A percentile compares a stretch with the other conserved stretches of the same genome.
phyloP scores from a whole-genome alignment of 2,329 filamentous ascomycete genomes.

The Aspergillus flavus region DNA sequence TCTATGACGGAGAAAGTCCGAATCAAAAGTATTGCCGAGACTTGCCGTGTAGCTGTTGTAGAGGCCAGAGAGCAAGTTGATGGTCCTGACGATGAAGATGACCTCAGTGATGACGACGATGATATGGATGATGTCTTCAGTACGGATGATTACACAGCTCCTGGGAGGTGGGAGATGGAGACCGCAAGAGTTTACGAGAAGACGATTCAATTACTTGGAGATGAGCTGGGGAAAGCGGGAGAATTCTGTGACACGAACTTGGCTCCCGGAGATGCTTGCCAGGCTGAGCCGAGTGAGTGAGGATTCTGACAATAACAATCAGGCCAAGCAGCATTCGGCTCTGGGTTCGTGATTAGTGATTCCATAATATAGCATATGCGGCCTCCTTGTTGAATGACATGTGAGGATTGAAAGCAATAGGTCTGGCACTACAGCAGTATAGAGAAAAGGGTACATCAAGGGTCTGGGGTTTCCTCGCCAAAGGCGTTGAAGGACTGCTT shows the following conservation, averaged over 20 bases:
- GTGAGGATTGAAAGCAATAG: neutral
- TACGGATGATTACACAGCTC: constrained; percentile 31
- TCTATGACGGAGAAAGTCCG: constrained; percentile 87
- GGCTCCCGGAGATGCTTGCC: constrained; percentile 14
- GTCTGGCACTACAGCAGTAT: no score
- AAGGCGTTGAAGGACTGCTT: no score
- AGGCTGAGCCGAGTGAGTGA: neutral
- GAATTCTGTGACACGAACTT: constrained; percentile 28
- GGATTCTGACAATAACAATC: neutral
- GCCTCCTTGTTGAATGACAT: neutral
- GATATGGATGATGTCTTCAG: constrained; percentile 46
- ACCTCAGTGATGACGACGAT: constrained; percentile 38
- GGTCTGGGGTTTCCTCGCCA: no score
- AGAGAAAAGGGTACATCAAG: no score
- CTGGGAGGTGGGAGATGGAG: constrained; percentile 61
- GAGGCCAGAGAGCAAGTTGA: constrained; percentile 59
- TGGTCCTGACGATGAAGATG: constrained; percentile 43
- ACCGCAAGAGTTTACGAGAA: constrained; percentile 77
- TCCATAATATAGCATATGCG: neutral
- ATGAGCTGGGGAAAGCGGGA: constrained; percentile 57
- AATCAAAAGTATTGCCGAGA: constrained; percentile 77
- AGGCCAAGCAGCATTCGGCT: neutral
- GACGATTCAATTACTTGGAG: constrained; percentile 74
- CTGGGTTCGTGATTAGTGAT: neutral
- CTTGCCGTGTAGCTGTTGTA: constrained; percentile 70